Conservation (phyloP, 108 stramenopile species). For the Chaetoceros tenuissimus region DNA sequence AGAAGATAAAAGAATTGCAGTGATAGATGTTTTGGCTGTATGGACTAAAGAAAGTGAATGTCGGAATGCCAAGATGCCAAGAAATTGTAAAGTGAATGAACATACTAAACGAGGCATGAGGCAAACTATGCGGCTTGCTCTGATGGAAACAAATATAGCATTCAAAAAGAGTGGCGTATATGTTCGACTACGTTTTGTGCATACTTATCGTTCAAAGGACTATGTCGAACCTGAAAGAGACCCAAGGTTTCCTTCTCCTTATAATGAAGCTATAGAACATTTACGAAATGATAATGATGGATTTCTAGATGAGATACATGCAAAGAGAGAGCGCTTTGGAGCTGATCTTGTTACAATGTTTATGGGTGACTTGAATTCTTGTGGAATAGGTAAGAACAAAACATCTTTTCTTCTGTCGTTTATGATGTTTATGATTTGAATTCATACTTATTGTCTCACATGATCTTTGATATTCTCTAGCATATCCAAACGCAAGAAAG, state of each 20-base stretch:
- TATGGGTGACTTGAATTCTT: slow-evolving; percentile 2
- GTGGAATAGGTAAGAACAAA: slow-evolving; percentile 14
- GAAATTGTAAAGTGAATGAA: no score
- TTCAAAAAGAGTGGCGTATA: background rate
- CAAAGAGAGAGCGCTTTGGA: slow-evolving; percentile 4
- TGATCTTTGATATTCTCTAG: no score
- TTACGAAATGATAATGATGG: slow-evolving; percentile 3
- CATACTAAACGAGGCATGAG: no score
- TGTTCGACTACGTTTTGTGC: slow-evolving; percentile 5
- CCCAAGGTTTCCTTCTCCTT: background rate
- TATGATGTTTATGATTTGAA: no score
- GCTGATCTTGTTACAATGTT: slow-evolving; percentile 13
- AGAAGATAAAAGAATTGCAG: background rate
- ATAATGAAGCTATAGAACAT: background rate
- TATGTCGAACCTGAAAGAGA: no score
- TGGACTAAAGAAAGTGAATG: slow-evolving; percentile 5
- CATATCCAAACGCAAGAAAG: background rate
- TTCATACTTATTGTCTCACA: no score
- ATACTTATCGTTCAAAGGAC: no score
- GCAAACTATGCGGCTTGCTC: no score
- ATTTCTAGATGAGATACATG: slow-evolving; percentile 6
- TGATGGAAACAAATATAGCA: slow-evolving; percentile 10
- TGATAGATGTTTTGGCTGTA: slow-evolving; percentile 3
- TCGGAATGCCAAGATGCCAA: background rate
- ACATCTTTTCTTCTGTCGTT: no score